Percentiles rank a stretch among this genome's conserved stretches.
These are phyloP conservation scores for Elsinoe australis DNA, from an alignment of 2,329 filamentous ascomycete genomes.

Conservation along the genomic window DNA sequence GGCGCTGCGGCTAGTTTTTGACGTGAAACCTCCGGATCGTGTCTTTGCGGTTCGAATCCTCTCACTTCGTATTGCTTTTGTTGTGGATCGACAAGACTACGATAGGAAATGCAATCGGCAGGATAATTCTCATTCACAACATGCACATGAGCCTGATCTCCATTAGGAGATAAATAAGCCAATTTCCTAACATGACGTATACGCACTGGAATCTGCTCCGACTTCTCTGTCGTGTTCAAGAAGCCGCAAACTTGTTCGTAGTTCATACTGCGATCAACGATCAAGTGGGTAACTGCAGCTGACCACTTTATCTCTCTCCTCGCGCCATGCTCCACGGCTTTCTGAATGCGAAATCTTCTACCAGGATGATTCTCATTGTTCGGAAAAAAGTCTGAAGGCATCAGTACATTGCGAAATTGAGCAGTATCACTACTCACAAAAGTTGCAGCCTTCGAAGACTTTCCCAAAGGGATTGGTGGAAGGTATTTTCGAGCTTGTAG, in stretches of 20 bases:
- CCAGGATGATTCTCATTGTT: slow-evolving; percentile 64
- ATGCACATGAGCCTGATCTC: too few species aligned
- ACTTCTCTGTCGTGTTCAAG: slow-evolving; percentile 35
- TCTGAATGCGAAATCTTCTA: slow-evolving; percentile 64
- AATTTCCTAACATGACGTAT: too few species aligned
- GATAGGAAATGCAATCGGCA: slow-evolving; percentile 37
- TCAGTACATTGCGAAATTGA: background rate
- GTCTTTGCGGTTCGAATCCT: slow-evolving; percentile 35
- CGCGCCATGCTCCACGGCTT: slow-evolving; percentile 67
- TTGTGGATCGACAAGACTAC: slow-evolving; percentile 42
- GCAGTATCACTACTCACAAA: slow-evolving; percentile 22
- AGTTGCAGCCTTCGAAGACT: slow-evolving; percentile 27
- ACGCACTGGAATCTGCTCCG: slow-evolving; percentile 43
- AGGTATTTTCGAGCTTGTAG: too few species aligned
- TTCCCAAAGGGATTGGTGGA: slow-evolving; percentile 11
- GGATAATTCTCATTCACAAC: slow-evolving; percentile 45
- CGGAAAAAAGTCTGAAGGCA: slow-evolving; percentile 59
- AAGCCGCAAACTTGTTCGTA: slow-evolving; percentile 57
- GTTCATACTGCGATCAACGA: slow-evolving; percentile 63
- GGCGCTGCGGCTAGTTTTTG: too few species aligned
- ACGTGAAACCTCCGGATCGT: too few species aligned
- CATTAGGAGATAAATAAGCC: too few species aligned
- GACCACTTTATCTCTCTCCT: slow-evolving; percentile 55
- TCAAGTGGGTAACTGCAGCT: slow-evolving; percentile 60
- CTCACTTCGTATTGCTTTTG: slow-evolving; percentile 53